phyloP scores from a whole-genome alignment of 768 basidiomycete genomes.

The Mrakia gelida region DNA sequence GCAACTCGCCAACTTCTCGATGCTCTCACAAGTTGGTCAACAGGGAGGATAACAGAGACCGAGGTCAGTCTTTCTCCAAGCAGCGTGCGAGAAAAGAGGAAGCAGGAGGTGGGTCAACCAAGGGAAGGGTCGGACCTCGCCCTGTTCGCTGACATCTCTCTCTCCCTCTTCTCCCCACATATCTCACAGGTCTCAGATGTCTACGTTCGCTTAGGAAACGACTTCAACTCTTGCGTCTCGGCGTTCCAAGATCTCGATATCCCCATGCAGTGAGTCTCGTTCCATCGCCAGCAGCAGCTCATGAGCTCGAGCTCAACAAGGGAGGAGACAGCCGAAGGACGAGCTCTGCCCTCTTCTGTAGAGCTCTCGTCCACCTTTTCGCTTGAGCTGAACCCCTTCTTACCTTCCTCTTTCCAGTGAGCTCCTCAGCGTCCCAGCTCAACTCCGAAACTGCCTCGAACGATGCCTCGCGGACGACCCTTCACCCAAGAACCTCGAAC shows the following conservation, averaged over 20 bases:
- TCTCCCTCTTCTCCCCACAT: background rate
- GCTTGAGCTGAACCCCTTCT: background rate
- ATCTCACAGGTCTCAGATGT: conserved; percentile 78
- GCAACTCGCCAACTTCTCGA: conserved; percentile 94
- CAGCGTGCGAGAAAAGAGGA: background rate
- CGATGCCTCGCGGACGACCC: conserved; percentile 88
- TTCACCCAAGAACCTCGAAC: conserved; percentile 72
- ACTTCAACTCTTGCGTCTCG: conserved; percentile 88
- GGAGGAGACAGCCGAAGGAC: background rate
- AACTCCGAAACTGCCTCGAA: conserved; percentile 83
- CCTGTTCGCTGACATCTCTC: background rate
- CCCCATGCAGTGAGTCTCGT: conserved; percentile 73
- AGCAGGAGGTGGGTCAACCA: background rate
- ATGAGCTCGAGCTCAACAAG: background rate
- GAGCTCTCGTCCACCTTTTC: no score
- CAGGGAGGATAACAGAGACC: conserved; percentile 61
- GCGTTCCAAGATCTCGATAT: conserved; percentile 82
- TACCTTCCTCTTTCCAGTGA: conserved; percentile 55
- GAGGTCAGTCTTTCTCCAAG: conserved; percentile 22
- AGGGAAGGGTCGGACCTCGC: conserved; percentile 36
- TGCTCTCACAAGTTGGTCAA: conserved; percentile 78
- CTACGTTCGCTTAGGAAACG: conserved; percentile 93
- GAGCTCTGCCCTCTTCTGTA: background rate
- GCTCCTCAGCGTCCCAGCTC: conserved; percentile 77
- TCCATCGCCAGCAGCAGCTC: background rate